Evolutionary conservation across 2,329 filamentous ascomycete species (phyloP), one percentile per base, ranked within the genome.

Genomic region (Nakataea oryzae): DNA sequence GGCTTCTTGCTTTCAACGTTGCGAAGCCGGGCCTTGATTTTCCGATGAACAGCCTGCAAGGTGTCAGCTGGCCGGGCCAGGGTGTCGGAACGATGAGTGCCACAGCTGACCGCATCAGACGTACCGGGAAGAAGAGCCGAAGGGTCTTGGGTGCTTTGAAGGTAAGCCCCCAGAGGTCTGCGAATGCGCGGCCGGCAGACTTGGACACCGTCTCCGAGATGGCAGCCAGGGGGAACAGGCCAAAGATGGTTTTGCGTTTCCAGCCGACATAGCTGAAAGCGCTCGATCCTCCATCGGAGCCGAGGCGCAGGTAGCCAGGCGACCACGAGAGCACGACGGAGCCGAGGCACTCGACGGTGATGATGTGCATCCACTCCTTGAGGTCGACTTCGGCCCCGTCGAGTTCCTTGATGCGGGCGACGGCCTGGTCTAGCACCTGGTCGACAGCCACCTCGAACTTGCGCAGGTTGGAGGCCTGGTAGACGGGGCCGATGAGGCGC

Each of bases 301-400:
- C 72, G 27, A 71, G 70, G 11, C 72, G 71, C 12, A 82, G 68
- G 65, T 81, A 76, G 0, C 78, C 76, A 0, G 81, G 81, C 0
- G 80, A 81, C 81, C 81, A 83, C 0, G 78, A 79, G 1, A 83
- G 69, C 0, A 82, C 79, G 2, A 76, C 69, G 0, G 79, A 79
- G 0, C 78, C 76, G 2, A 83, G 75, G 27, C 77, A 81, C 64
- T 83, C 81, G 32, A 83, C 79, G 1, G 75, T 76, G 24, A 81
- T 72, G 62, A 83, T 82, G 69, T 83, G 81, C 80, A 83, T 83
- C 81, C 81, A 83, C 61, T 81, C 77, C 60, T 78, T 79, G 24
- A 83, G 67, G 62, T 82, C 78, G 4, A 83, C 67, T 30, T 76
- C 72, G 1, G 68, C 66, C 0, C 78, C 78, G 0, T 73, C 57